phyloP scores from a whole-genome alignment of 2,329 filamentous ascomycete genomes.

The Xylaria sp. region DNA sequence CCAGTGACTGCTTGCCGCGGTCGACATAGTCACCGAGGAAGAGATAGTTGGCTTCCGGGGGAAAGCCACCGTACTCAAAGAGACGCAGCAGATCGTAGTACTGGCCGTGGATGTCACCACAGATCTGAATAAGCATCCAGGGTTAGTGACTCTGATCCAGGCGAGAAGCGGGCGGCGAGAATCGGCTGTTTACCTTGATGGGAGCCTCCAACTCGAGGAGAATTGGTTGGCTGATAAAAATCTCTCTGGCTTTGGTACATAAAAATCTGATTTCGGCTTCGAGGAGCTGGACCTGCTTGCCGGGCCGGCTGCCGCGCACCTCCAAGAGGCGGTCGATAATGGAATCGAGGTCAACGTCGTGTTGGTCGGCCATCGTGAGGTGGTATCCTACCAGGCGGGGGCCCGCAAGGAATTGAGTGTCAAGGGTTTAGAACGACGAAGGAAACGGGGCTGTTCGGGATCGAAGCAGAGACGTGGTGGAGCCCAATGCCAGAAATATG shows the following conservation, averaged over 20 bases:
- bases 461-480: constrained; percentile 20
- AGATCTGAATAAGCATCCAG: constrained; percentile 60
- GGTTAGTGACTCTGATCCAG: constrained; percentile 6
- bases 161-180: not conserved
- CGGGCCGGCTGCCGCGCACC: constrained; percentile 93
- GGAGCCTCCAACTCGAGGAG: constrained; percentile 95
- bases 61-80: constrained; percentile 98
- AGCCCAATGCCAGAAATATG: constrained; percentile 27
- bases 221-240: constrained; percentile 99
- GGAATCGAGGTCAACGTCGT: constrained; percentile 97
- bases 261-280: constrained; percentile 95
- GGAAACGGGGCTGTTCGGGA: constrained; percentile 17
- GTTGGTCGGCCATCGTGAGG: constrained; percentile 56
- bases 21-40: constrained; percentile 97
- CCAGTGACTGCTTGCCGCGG: constrained; percentile 88
- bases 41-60: constrained; percentile 97
- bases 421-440: constrained; percentile 23
- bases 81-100: constrained; percentile 97
- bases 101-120: constrained; percentile 97
- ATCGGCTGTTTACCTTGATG: constrained; percentile 74
- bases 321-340: constrained; percentile 98
- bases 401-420: constrained; percentile 34
- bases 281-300: constrained; percentile 95
- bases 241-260: constrained; percentile 97
- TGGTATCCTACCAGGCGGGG: constrained; percentile 40